Evolutionary conservation across 805 yeast species (phyloP).

Genomic region (Danielia reshetovae): DNA sequence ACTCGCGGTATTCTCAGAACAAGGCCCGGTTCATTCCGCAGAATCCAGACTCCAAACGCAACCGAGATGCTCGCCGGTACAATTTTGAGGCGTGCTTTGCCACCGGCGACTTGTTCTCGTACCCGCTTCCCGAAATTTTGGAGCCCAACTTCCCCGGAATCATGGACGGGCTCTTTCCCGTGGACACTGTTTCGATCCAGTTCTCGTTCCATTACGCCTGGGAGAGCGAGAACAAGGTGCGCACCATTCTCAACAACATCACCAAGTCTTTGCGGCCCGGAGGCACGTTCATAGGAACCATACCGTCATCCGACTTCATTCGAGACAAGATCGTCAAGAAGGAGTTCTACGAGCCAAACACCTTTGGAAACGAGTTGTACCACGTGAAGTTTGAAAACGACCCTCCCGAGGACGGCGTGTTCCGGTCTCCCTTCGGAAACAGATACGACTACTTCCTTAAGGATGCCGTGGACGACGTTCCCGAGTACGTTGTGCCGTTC

Average conservation of each 20-base stretch:
- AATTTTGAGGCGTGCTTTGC: conserved; percentile 80
- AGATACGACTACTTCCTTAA: conserved; percentile 74
- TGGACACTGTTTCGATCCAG: conserved; percentile 85
- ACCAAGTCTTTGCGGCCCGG: conserved; percentile 73
- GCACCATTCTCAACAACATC: conserved; percentile 69
- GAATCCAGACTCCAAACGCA: conserved; percentile 15
- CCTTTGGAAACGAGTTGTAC: conserved; percentile 86
- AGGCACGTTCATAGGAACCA: conserved; percentile 89
- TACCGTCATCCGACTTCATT: conserved; percentile 86
- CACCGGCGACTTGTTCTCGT: conserved; percentile 88
- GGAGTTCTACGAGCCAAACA: conserved; percentile 38
- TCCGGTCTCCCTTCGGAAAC: conserved; percentile 77
- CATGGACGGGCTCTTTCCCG: conserved; percentile 65
- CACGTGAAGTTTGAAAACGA: conserved; percentile 74
- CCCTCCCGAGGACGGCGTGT: conserved; percentile 73
- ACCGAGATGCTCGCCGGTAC: conserved; percentile 40
- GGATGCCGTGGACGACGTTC: conserved; percentile 95
- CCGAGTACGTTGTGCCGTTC: conserved; percentile 95
- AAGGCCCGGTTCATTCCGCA: conserved; percentile 37
- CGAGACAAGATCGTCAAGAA: conserved; percentile 55
- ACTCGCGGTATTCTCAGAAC: conserved; percentile 60
- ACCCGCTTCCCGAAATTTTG: conserved; percentile 63
- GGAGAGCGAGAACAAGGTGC: conserved; percentile 76
- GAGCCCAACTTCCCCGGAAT: conserved; percentile 56
- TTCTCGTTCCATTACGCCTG: conserved; percentile 95